These are phyloP conservation scores for Aspergillus thermomutatus DNA, from an alignment of 2,329 filamentous ascomycete species.

Conservation along the genomic window DNA sequence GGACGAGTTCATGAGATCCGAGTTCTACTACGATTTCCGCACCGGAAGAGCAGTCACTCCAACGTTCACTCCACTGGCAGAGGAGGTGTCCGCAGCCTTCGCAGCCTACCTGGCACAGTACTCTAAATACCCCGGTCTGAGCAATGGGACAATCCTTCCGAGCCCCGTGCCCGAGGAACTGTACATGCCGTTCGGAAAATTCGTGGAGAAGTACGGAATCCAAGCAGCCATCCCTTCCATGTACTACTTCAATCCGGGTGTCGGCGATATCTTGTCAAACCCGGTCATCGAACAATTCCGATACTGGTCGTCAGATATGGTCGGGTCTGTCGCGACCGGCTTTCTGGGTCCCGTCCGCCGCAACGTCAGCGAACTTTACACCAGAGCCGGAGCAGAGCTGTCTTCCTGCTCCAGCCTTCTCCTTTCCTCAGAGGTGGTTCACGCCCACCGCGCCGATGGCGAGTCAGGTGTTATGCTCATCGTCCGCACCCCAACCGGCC, in stretches of 20 bases:
- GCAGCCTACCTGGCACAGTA: neutral
- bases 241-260: conserved; percentile 15
- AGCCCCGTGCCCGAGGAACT: conserved; percentile 30
- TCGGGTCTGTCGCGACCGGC: conserved; percentile 28
- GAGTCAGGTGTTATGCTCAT: conserved; percentile 22
- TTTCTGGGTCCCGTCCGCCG: conserved; percentile 31
- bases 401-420: neutral
- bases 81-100: neutral
- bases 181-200: conserved; percentile 27
- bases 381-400: conserved; percentile 33
- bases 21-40: neutral
- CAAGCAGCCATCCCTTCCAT: conserved; percentile 17
- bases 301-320: conserved; percentile 26
- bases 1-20: neutral
- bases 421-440: neutral
- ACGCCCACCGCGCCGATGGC: neutral
- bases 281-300: conserved; percentile 24
- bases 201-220: conserved; percentile 24
- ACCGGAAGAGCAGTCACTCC: neutral
- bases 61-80: neutral
- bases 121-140: conserved; percentile 22
- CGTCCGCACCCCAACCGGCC: conserved; percentile 14
- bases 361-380: conserved; percentile 42
- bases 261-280: conserved; percentile 17
- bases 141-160: conserved; percentile 22